phyloP scores from a whole-genome alignment of 1,284 basidiomycete species.

The Trichosporon sp. region DNA sequence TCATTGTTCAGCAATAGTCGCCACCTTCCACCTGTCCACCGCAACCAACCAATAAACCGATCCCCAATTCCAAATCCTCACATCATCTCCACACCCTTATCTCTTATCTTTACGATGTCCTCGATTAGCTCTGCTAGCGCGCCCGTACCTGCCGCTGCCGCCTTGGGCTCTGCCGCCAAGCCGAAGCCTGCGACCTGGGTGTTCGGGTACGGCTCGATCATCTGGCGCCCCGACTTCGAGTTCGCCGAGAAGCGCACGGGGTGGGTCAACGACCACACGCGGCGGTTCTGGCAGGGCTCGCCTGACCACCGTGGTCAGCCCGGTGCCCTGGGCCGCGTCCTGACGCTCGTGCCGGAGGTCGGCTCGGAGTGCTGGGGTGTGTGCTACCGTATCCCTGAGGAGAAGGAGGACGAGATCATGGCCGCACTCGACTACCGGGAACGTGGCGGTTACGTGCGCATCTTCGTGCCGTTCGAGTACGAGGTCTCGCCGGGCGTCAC shows the following conservation, averaged over 20 bases:
- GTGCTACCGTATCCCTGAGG: conserved; percentile 13
- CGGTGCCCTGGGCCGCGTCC: conserved; percentile 40
- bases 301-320: conserved; percentile 48
- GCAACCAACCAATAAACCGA: neutral
- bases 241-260: conserved; percentile 11
- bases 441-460: conserved; percentile 20
- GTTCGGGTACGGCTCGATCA: conserved; percentile 21
- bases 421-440: conserved; percentile 23
- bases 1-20: neutral
- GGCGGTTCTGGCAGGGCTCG: conserved; percentile 47
- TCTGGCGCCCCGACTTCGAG: conserved; percentile 23
- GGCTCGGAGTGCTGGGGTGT: conserved; percentile 20
- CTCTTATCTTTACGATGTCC: neutral
- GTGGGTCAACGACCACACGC: conserved; percentile 54
- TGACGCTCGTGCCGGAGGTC: conserved; percentile 36
- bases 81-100: neutral
- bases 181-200: conserved; percentile 11
- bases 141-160: neutral
- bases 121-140: neutral
- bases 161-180: neutral
- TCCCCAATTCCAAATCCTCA: neutral
- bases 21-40: neutral
- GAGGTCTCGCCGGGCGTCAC: neutral
- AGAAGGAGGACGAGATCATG: conserved; percentile 16
- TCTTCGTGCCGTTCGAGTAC: conserved; percentile 14